Conservation (phyloP, 106 monocot genomes). For the Dendrobium officinale region DNA sequence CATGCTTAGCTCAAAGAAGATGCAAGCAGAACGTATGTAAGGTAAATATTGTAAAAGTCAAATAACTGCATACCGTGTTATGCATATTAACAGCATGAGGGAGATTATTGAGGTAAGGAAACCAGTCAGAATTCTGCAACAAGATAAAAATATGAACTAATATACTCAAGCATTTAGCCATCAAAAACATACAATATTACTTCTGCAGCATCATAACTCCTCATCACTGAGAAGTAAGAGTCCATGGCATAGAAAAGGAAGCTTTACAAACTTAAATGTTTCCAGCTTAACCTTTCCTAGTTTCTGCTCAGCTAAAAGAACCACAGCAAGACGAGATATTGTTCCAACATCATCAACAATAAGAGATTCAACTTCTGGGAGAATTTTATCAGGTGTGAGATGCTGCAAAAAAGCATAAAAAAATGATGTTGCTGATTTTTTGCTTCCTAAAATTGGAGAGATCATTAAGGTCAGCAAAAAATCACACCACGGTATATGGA, state of each 20-base stretch:
- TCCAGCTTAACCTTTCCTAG: slow-evolving; percentile 36
- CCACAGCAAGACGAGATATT: slow-evolving; percentile 47
- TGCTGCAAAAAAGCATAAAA: slow-evolving; percentile 41
- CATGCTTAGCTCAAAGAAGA: too few relatives aligned
- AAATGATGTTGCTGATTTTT: background rate
- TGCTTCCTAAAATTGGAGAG: background rate
- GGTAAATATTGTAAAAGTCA: background rate
- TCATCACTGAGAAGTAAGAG: background rate
- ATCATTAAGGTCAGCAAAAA: background rate
- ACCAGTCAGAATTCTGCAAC: slow-evolving; percentile 74
- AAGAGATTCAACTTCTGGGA: slow-evolving; percentile 27
- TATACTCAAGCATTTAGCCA: background rate
- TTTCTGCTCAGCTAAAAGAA: slow-evolving; percentile 63
- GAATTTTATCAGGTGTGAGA: slow-evolving; percentile 41
- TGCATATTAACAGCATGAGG: slow-evolving; percentile 67
- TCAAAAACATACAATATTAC: background rate
- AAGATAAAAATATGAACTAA: background rate
- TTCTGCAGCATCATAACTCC: background rate
- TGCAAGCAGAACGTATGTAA: background rate
- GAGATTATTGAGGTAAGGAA: slow-evolving; percentile 52
- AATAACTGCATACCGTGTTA: slow-evolving; percentile 47
- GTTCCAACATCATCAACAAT: slow-evolving; percentile 33
- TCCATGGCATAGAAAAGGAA: background rate
- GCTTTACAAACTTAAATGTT: background rate
- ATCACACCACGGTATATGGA: slow-evolving; percentile 70